A percentile compares a stretch with the other conserved stretches of the same genome.
These are phyloP conservation scores for Crithidia bombi DNA, from an alignment of 208 protist genomes.

Conservation along the genomic window DNA sequence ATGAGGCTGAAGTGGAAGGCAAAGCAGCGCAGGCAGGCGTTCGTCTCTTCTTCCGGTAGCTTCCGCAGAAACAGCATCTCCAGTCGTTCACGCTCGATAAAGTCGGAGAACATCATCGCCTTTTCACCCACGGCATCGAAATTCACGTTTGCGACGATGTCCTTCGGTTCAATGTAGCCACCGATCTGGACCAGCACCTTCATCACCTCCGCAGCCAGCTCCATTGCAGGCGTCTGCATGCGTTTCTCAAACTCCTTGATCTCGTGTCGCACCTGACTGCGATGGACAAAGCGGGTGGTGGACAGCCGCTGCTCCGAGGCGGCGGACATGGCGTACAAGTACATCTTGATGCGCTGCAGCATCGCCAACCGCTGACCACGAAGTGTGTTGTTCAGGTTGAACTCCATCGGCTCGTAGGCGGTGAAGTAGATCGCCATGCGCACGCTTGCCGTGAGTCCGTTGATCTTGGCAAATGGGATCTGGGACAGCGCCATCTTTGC, in stretches of 20 bases:
- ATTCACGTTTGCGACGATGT: constrained; percentile 43
- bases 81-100: constrained; percentile 35
- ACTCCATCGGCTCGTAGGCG: constrained; percentile 51
- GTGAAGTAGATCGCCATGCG: constrained; percentile 31
- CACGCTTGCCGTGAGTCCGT: constrained; percentile 24
- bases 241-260: constrained; percentile 43
- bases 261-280: constrained; percentile 20
- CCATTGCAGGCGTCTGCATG: constrained; percentile 34
- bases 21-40: constrained; percentile 41
- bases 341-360: constrained; percentile 40
- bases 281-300: constrained; percentile 11
- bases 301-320: constrained; percentile 36
- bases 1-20: constrained; percentile 49
- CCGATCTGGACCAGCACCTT: constrained; percentile 43
- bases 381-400: constrained; percentile 51
- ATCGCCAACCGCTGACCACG: constrained; percentile 43
- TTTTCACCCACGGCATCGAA: constrained; percentile 43
- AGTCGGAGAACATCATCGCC: constrained; percentile 33
- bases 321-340: constrained; percentile 49
- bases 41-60: constrained; percentile 39
- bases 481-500: constrained; percentile 47
- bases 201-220: constrained; percentile 54
- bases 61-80: constrained; percentile 45
- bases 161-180: constrained; percentile 33
- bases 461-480: constrained; percentile 54